Evolutionary conservation across 1,139 yeast genomes (phyloP).

Genomic region (Sugiyamaella neomexicana): DNA sequence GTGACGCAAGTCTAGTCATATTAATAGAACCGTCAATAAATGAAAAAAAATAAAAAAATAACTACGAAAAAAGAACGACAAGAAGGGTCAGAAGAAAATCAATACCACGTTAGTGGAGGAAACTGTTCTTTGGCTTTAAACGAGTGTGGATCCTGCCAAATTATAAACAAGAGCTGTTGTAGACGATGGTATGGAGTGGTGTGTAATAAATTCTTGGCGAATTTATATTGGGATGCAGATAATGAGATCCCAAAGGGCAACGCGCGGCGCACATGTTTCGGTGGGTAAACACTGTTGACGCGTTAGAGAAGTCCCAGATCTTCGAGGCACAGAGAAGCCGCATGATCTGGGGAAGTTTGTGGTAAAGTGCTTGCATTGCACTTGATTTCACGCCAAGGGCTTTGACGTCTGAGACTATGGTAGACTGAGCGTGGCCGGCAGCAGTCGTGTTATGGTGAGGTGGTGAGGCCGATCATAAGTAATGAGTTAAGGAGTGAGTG

Average conservation of each 20-base stretch:
- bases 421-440: too few relatives aligned
- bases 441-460: too few relatives aligned
- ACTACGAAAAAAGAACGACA: background rate
- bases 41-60: background rate
- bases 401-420: too few relatives aligned
- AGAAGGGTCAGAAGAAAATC: too few relatives aligned
- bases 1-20: slow-evolving; percentile 2
- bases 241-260: background rate
- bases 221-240: slow-evolving; percentile 1
- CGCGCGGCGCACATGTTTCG: slow-evolving; percentile 6
- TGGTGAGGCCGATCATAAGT: too few relatives aligned
- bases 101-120: too few relatives aligned
- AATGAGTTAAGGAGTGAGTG: too few relatives aligned
- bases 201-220: background rate
- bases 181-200: too few relatives aligned
- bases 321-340: background rate
- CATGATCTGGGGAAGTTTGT: background rate
- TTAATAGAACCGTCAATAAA: background rate
- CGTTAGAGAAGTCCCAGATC: background rate
- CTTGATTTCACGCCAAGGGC: too few relatives aligned
- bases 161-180: background rate
- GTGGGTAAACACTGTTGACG: slow-evolving; percentile 2
- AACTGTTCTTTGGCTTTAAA: background rate
- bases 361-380: too few relatives aligned
- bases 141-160: background rate